These are phyloP conservation scores for Kwoniella dendrophila DNA, from an alignment of 768 basidiomycete genomes.

Conservation along the genomic window DNA sequence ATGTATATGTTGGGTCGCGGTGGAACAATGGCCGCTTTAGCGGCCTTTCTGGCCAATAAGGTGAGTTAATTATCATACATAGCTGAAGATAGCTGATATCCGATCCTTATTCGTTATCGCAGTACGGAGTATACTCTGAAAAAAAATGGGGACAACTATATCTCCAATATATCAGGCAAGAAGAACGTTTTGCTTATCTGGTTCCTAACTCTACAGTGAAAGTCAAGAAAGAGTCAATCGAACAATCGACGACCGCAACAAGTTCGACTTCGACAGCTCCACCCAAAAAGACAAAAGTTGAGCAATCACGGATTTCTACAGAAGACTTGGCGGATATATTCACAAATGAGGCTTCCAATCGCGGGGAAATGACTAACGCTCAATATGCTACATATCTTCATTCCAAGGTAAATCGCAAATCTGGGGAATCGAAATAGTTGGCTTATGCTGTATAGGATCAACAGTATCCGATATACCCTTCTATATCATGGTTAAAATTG, in stretches of 20 bases:
- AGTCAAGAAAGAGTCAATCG: background rate
- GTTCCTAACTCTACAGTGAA: background rate
- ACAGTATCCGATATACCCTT: conserved; percentile 9
- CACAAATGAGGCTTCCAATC: no score
- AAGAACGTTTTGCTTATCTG: conserved; percentile 11
- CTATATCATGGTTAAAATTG: background rate
- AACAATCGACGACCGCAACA: background rate
- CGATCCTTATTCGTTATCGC: no score
- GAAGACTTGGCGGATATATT: background rate
- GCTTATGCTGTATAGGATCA: background rate
- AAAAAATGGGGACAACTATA: conserved; percentile 1
- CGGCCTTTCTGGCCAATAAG: conserved; percentile 9
- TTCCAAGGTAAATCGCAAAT: background rate
- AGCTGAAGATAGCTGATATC: background rate
- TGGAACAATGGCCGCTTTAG: conserved; percentile 1
- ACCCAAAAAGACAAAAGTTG: background rate
- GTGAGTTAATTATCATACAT: background rate
- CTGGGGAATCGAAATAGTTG: background rate
- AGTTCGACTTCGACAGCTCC: background rate
- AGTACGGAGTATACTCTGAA: conserved; percentile 11
- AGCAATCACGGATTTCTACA: background rate
- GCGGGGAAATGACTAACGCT: background rate
- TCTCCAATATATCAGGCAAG: background rate
- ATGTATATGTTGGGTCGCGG: conserved; percentile 1
- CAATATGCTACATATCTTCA: background rate